phyloP scores from a whole-genome alignment of 805 yeast genomes.

The Wickerhamomyces ciferrii region DNA sequence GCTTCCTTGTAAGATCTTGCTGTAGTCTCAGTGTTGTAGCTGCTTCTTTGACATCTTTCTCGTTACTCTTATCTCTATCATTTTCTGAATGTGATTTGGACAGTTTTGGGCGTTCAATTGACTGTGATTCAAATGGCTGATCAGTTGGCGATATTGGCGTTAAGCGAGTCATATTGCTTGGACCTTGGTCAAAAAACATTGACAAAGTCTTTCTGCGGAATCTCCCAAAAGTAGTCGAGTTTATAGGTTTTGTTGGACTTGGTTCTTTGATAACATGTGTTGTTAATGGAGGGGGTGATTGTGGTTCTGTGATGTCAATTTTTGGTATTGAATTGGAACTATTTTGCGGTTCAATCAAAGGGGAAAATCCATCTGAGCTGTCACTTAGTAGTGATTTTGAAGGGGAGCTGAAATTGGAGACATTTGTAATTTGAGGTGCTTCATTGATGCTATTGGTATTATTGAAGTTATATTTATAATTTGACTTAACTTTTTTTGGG shows the following conservation, averaged over 20 bases:
- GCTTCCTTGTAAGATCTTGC: conserved; percentile 14
- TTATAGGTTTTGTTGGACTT: not conserved
- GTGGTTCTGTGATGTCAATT: conserved; percentile 3
- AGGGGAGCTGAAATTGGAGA: conserved; percentile 16
- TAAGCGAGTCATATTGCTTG: not conserved
- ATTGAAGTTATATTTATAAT: not conserved
- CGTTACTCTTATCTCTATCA: not conserved
- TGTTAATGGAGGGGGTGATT: not conserved
- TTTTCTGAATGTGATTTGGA: conserved; percentile 2
- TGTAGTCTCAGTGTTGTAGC: not conserved
- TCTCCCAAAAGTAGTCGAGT: conserved; percentile 3
- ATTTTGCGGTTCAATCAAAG: not conserved
- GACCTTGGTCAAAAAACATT: conserved; percentile 11
- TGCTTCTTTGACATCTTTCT: not conserved
- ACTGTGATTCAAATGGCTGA: not conserved
- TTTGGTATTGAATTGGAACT: conserved; percentile 3
- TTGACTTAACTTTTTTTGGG: not conserved
- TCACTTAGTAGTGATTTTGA: conserved; percentile 13
- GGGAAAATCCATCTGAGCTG: not conserved
- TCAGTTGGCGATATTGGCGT: not conserved
- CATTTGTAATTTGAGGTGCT: conserved; percentile 10
- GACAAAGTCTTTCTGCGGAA: conserved; percentile 13
- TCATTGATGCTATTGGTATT: not conserved
- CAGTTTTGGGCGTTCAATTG: not conserved
- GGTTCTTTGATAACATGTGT: not conserved